Conservation (phyloP, 768 basidiomycete genomes). For the Hebeloma cylindrosporum region DNA sequence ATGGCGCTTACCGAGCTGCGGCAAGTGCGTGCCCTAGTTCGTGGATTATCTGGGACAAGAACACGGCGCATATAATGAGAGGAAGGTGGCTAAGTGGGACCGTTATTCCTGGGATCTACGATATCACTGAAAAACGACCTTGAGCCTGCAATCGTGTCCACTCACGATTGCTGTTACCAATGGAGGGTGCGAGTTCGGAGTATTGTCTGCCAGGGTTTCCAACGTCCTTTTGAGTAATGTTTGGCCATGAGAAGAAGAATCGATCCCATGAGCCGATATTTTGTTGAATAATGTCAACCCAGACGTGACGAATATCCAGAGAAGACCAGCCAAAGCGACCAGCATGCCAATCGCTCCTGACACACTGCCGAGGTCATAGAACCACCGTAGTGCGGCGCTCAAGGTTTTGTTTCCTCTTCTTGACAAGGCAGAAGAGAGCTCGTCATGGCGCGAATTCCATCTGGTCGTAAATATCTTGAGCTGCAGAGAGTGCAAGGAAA, state of each 20-base stretch:
- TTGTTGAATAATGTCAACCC: constrained; percentile 11
- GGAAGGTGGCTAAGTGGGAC: constrained; percentile 74
- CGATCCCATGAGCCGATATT: background rate
- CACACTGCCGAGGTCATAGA: constrained; percentile 54
- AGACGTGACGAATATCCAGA: constrained; percentile 32
- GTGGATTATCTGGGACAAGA: constrained; percentile 69
- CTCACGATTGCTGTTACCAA: constrained; percentile 35
- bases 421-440: constrained; percentile 36
- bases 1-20: constrained; percentile 63
- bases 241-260: background rate
- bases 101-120: constrained; percentile 80
- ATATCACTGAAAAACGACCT: background rate
- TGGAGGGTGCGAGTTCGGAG: background rate
- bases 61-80: constrained; percentile 59
- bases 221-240: constrained; percentile 3
- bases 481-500: constrained; percentile 28
- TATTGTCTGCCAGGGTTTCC: background rate
- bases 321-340: constrained; percentile 37
- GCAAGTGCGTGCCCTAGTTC: constrained; percentile 79
- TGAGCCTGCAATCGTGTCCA: background rate
- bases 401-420: constrained; percentile 25
- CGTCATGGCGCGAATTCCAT: constrained; percentile 52
- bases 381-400: constrained; percentile 26
- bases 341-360: constrained; percentile 50
- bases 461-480: constrained; percentile 47